Evolutionary conservation across 148 eudicot species (phyloP).

Genomic region (Rhododendron kiyosumense): DNA sequence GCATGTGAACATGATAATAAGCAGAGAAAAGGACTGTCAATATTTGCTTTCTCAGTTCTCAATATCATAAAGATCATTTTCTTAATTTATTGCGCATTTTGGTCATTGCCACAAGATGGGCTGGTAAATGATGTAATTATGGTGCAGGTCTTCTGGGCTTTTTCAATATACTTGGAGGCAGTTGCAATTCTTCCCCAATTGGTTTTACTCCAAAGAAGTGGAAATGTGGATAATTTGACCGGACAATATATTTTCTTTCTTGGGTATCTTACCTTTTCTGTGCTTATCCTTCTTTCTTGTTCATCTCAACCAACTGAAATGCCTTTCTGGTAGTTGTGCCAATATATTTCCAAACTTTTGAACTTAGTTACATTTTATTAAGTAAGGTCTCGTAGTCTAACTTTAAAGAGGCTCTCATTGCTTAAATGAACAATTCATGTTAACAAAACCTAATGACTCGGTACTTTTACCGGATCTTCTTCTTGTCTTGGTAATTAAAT

Average conservation of each 20-base stretch:
- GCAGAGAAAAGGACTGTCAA: neutral
- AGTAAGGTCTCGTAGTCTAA: neutral
- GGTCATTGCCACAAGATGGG: neutral
- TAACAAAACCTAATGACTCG: neutral
- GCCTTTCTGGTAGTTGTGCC: neutral
- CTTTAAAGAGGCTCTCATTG: neutral
- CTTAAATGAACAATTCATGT: neutral
- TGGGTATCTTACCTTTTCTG: constrained; percentile 40
- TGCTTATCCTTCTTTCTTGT: neutral
- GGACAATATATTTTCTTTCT: constrained; percentile 81
- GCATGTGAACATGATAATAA: neutral
- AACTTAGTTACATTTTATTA: neutral
- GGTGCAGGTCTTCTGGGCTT: constrained; percentile 69
- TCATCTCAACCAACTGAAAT: neutral
- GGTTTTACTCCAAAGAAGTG: constrained; percentile 79
- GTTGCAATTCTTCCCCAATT: constrained; percentile 87
- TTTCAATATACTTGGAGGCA: constrained; percentile 85
- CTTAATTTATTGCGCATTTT: neutral
- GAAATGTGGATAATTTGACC: constrained; percentile 81
- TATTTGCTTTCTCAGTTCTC: neutral
- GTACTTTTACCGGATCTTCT: neutral
- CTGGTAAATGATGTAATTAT: neutral
- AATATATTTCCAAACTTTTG: neutral
- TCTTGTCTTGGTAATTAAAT: neutral
- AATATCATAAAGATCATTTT: neutral